Evolutionary conservation across 1,284 basidiomycete species (phyloP).

Genomic region (Ceratobasidium sp.): DNA sequence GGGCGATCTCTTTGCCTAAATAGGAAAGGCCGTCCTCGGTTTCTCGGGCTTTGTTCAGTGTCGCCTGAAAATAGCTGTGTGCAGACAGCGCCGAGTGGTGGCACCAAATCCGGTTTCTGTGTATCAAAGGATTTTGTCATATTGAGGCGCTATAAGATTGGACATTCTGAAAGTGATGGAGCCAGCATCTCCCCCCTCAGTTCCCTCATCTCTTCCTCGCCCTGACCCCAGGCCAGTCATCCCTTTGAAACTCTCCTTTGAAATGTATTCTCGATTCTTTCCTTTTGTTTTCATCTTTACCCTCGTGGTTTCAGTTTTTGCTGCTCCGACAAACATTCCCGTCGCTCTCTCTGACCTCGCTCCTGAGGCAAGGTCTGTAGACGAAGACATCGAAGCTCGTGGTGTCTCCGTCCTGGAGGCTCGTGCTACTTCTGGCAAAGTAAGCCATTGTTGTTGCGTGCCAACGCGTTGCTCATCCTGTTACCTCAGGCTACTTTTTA

Average conservation of each 20-base stretch:
- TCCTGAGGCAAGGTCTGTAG: slow-evolving; percentile 9
- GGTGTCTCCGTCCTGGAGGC: slow-evolving; percentile 1
- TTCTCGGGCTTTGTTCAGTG: slow-evolving; percentile 1
- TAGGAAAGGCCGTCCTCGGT: neutral
- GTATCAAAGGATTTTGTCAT: no score
- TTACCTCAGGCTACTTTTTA: slow-evolving; percentile 16
- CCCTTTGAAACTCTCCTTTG: neutral
- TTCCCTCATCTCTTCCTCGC: neutral
- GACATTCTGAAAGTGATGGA: no score
- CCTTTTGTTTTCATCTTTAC: slow-evolving; percentile 5
- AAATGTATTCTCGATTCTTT: slow-evolving; percentile 22
- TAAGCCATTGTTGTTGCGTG: neutral
- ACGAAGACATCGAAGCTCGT: neutral
- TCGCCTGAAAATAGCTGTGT: no score
- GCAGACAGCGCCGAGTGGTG: no score
- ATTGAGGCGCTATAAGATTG: no score
- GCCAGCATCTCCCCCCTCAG: neutral
- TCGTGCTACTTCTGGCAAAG: slow-evolving; percentile 1
- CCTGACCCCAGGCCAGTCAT: no score
- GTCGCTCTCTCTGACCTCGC: neutral
- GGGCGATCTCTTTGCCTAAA: slow-evolving; percentile 8
- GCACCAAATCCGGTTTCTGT: no score
- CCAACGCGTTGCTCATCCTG: neutral
- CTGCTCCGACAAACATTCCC: no score
- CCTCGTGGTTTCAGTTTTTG: neutral